These are phyloP conservation scores for Hymenoscyphus linearis DNA, from an alignment of 2,329 filamentous ascomycete species.

Conservation along the genomic window DNA sequence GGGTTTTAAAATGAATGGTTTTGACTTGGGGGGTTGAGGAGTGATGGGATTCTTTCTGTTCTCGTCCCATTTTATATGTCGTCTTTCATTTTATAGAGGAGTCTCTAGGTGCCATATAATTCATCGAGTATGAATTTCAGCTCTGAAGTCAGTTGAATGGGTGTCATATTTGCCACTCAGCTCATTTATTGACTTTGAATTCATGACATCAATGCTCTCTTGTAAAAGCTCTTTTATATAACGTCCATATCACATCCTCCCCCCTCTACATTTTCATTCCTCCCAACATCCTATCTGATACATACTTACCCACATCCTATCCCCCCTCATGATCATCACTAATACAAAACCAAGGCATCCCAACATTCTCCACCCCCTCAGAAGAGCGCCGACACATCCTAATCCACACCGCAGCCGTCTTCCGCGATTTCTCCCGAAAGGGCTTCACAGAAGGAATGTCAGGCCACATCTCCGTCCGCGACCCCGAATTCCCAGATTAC, in stretches of 20 bases:
- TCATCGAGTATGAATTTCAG: too few relatives aligned
- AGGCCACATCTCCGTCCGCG: slow-evolving; percentile 63
- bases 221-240: too few relatives aligned
- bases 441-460: slow-evolving; percentile 65
- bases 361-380: slow-evolving; percentile 46
- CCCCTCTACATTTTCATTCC: not conserved
- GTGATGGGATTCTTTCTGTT: too few relatives aligned
- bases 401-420: slow-evolving; percentile 62
- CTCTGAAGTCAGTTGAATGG: too few relatives aligned
- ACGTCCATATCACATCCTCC: not conserved
- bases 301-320: not conserved
- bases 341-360: slow-evolving; percentile 41
- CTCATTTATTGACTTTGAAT: too few relatives aligned
- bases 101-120: too few relatives aligned
- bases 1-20: not conserved
- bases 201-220: too few relatives aligned
- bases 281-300: not conserved
- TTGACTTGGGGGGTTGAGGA: not conserved
- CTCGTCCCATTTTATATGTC: too few relatives aligned
- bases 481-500: slow-evolving; percentile 54
- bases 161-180: too few relatives aligned
- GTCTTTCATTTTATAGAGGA: too few relatives aligned
- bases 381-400: slow-evolving; percentile 59
- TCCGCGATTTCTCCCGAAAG: slow-evolving; percentile 61
- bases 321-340: slow-evolving; percentile 7